These are phyloP conservation scores for Phanerodontia chrysosporium DNA, from an alignment of 768 basidiomycete species.

Conservation along the genomic window DNA sequence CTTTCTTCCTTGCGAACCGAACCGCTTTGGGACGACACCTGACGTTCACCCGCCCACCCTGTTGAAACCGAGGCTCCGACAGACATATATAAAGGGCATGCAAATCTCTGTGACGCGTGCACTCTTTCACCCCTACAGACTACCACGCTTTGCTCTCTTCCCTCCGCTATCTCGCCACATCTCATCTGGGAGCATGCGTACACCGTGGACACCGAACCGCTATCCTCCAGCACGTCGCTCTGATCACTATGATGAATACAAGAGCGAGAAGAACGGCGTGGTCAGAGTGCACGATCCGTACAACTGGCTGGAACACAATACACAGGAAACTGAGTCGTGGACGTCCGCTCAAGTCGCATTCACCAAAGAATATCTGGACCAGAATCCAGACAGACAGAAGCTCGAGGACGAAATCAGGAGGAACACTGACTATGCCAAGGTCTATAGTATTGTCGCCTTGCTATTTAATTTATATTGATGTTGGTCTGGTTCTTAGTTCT, in stretches of 20 bases:
- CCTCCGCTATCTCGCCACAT: not conserved
- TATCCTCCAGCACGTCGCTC: conserved; percentile 67
- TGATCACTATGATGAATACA: conserved; percentile 65
- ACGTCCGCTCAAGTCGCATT: conserved; percentile 54
- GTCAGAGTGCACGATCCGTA: conserved; percentile 70
- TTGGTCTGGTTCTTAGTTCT: conserved; percentile 43
- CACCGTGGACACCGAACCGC: conserved; percentile 48
- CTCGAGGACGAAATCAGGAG: conserved; percentile 56
- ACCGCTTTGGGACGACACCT: no score
- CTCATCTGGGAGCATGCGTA: not conserved
- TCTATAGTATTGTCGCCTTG: conserved; percentile 20
- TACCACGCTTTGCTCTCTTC: not conserved
- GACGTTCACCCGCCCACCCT: no score
- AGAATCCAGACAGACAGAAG: conserved; percentile 53
- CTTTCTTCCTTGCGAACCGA: no score
- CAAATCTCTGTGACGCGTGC: not conserved
- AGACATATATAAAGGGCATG: not conserved
- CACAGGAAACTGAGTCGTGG: conserved; percentile 64
- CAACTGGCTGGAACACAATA: conserved; percentile 65
- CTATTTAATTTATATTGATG: not conserved
- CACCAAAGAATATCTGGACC: conserved; percentile 56
- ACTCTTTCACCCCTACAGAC: not conserved
- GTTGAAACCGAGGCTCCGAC: no score
- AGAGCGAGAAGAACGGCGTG: conserved; percentile 55
- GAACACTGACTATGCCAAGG: conserved; percentile 50